These are phyloP conservation scores for Tetrahymena thermophila DNA, from an alignment of 73 alveolate genomes.

Conservation along the genomic window DNA sequence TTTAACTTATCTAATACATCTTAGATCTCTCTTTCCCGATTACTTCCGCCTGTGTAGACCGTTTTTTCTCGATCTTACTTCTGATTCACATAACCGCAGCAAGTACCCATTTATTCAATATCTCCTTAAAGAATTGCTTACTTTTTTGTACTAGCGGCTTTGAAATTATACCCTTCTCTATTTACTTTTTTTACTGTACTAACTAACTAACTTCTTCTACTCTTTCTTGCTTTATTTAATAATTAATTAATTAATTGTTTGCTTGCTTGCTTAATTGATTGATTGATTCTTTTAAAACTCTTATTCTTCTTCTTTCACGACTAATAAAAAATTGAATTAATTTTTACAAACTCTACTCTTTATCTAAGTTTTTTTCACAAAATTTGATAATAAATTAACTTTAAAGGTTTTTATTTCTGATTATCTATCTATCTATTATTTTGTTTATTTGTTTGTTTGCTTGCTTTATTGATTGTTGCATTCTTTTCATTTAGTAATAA, in stretches of 20 bases:
- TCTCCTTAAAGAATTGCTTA: background rate
- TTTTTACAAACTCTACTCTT: background rate
- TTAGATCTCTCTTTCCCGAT: background rate
- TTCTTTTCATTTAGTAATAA: no score
- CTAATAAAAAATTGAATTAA: background rate
- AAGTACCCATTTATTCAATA: background rate
- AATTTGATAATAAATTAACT: background rate
- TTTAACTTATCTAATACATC: background rate
- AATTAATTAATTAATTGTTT: background rate
- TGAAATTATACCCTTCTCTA: background rate
- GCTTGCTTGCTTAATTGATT: background rate
- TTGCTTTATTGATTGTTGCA: no score
- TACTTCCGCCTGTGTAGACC: background rate
- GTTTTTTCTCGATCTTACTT: background rate
- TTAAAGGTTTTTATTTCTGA: background rate
- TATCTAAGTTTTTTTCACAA: background rate
- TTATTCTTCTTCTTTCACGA: background rate
- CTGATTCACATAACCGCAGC: slow-evolving; percentile 1
- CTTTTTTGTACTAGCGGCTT: background rate
- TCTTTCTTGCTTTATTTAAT: background rate
- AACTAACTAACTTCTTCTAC: background rate
- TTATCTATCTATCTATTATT: no score
- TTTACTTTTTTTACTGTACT: background rate
- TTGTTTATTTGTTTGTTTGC: no score
- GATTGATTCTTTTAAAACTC: background rate